These are phyloP conservation scores for Neurospora sp. DNA, from an alignment of 2,329 filamentous ascomycete species.

Conservation along the genomic window DNA sequence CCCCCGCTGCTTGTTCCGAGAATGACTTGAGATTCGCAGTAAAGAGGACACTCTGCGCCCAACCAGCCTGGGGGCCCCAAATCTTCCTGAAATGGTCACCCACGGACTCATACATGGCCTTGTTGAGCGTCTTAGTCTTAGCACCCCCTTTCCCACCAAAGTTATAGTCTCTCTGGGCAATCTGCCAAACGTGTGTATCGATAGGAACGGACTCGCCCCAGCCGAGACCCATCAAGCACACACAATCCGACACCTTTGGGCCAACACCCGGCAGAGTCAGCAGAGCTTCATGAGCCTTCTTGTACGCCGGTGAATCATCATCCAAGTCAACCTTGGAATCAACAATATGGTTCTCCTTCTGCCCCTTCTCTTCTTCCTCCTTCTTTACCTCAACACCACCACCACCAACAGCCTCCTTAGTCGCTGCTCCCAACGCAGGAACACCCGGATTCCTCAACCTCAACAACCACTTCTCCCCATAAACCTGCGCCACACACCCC, in stretches of 20 bases:
- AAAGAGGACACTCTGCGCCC: conserved; percentile 96
- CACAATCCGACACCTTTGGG: conserved; percentile 94
- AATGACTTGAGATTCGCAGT: conserved; percentile 86
- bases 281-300: conserved; percentile 68
- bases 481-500: conserved; percentile 55
- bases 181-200: conserved; percentile 98
- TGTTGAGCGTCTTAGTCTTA: conserved; percentile 76
- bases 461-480: conserved; percentile 65
- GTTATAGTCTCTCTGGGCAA: conserved; percentile 89
- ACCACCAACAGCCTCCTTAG: conserved; percentile 22
- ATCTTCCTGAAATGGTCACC: conserved; percentile 80
- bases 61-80: conserved; percentile 91
- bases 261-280: conserved; percentile 78
- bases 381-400: not conserved
- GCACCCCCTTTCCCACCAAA: conserved; percentile 55
- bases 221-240: conserved; percentile 89
- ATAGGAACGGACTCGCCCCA: conserved; percentile 95
- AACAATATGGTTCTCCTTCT: not conserved
- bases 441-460: conserved; percentile 67
- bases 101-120: conserved; percentile 79
- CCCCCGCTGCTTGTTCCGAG: conserved; percentile 48
- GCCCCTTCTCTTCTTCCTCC: not conserved
- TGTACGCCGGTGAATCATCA: conserved; percentile 54
- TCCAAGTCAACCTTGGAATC: conserved; percentile 18
- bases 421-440: conserved; percentile 42